Evolutionary conservation across 768 basidiomycete genomes (phyloP).

Genomic region (Trametes cingulata): DNA sequence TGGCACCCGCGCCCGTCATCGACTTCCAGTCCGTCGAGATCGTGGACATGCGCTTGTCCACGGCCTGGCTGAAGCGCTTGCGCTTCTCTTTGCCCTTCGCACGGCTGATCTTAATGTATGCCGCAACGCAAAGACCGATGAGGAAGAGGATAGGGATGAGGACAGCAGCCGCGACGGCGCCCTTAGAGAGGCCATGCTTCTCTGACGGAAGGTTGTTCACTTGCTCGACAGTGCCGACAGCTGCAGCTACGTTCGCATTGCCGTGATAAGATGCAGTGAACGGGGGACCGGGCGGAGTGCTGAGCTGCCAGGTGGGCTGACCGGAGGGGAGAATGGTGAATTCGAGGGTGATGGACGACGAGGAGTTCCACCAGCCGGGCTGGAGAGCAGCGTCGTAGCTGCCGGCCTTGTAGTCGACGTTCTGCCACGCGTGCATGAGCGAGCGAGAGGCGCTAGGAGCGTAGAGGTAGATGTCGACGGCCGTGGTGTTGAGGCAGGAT

Average conservation of each 20-base stretch:
- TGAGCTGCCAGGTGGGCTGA: conserved; percentile 49
- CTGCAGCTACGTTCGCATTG: conserved; percentile 33
- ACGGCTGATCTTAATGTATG: conserved; percentile 59
- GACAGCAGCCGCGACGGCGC: conserved; percentile 65
- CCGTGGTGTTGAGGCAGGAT: conserved; percentile 49
- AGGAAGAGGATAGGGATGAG: conserved; percentile 64
- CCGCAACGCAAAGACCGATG: conserved; percentile 42
- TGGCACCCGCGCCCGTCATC: conserved; percentile 68
- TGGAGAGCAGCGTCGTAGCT: conserved; percentile 50
- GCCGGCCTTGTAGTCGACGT: conserved; percentile 50
- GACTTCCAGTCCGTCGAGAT: conserved; percentile 79
- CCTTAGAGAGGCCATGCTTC: conserved; percentile 41
- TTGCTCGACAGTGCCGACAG: conserved; percentile 39
- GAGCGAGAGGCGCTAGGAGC: conserved; percentile 45
- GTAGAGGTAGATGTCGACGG: conserved; percentile 70
- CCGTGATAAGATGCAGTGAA: conserved; percentile 62
- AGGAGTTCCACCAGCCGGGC: conserved; percentile 74
- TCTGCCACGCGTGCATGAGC: conserved; percentile 58
- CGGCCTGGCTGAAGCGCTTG: conserved; percentile 58
- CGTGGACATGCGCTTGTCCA: conserved; percentile 85
- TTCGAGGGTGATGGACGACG: conserved; percentile 51
- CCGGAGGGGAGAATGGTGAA: conserved; percentile 57
- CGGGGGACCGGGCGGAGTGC: conserved; percentile 65
- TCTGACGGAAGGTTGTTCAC: conserved; percentile 36
- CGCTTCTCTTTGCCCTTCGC: conserved; percentile 50